Percentiles rank a stretch among this genome's conserved stretches.
phyloP scores from a whole-genome alignment of 2,329 filamentous ascomycete genomes.

The Aspergillus ibericus region DNA sequence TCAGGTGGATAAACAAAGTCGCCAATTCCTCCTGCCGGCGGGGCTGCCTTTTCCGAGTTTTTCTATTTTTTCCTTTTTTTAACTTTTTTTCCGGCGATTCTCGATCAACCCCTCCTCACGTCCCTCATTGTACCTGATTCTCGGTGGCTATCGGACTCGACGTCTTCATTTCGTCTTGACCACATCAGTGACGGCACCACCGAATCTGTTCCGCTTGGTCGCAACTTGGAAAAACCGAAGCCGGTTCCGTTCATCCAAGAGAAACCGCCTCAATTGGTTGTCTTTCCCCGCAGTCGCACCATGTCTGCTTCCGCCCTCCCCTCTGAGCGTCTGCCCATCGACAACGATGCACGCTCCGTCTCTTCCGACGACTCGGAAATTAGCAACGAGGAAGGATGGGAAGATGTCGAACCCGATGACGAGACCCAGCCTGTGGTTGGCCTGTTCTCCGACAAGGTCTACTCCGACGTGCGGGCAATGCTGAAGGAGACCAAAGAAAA shows the following conservation, averaged over 20 bases:
- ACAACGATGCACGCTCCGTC: slow-evolving; percentile 27
- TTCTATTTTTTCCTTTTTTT: slow-evolving; percentile 9
- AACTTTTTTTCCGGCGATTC: slow-evolving; percentile 7
- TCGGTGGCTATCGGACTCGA: neutral
- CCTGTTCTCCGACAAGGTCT: slow-evolving; percentile 66
- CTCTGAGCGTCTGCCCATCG: slow-evolving; percentile 20
- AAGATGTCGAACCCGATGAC: slow-evolving; percentile 62
- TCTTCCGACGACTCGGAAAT: slow-evolving; percentile 48
- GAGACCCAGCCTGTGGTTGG: slow-evolving; percentile 66
- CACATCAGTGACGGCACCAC: neutral
- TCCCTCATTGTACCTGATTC: neutral
- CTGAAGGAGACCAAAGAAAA: slow-evolving; percentile 67
- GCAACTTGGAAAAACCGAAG: neutral
- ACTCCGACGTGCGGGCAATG: slow-evolving; percentile 65
- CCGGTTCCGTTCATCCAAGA: neutral
- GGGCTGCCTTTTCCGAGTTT: slow-evolving; percentile 19
- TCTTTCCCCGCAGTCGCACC: slow-evolving; percentile 8
- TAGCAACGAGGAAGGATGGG: slow-evolving; percentile 55
- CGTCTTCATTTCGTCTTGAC: neutral
- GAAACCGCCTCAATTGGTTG: neutral
- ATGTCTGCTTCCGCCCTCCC: slow-evolving; percentile 33
- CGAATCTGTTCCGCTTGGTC: neutral
- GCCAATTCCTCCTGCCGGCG: slow-evolving; percentile 16
- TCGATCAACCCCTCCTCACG: neutral
- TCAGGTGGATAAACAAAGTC: slow-evolving; percentile 24